Conservation (phyloP, 2,329 filamentous ascomycete genomes). For the Aspergillus tubingensis region DNA sequence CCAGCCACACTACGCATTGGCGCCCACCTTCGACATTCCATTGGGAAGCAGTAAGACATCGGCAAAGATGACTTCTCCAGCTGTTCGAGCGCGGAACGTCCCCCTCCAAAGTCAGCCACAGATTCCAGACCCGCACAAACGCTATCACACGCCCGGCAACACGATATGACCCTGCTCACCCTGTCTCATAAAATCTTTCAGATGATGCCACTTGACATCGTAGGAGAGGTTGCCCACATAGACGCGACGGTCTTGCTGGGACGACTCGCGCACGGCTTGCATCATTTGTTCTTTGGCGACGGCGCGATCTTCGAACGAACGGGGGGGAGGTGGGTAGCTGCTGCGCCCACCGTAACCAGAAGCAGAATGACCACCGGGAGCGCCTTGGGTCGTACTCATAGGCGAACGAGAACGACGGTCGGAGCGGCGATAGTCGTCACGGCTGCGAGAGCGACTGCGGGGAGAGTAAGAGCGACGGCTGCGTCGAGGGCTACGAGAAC, state of each 20-base stretch:
- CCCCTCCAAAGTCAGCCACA: constrained; percentile 34
- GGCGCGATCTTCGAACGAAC: constrained; percentile 80
- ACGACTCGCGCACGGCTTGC: constrained; percentile 88
- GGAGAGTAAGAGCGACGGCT: constrained; percentile 77
- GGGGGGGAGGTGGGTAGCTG: constrained; percentile 62
- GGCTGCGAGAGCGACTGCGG: constrained; percentile 75
- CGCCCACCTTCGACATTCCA: constrained; percentile 99
- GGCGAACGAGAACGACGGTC: constrained; percentile 81
- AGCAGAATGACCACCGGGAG: constrained; percentile 70
- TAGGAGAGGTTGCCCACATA: constrained; percentile 99
- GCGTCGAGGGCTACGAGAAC: constrained; percentile 80
- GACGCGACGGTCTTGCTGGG: constrained; percentile 97
- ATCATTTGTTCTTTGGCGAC: constrained; percentile 93
- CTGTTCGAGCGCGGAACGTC: constrained; percentile 53
- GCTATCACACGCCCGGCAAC: constrained; percentile 23
- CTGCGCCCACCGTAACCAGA: constrained; percentile 59
- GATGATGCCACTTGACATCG: constrained; percentile 99
- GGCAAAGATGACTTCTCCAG: constrained; percentile 98
- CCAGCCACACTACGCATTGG: constrained; percentile 87
- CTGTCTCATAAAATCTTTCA: constrained; percentile 99
- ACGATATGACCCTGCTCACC: constrained; percentile 62
- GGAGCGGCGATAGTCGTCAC: constrained; percentile 74
- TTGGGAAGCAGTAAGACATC: constrained; percentile 99
- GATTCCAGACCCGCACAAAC: constrained; percentile 22
- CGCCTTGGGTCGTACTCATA: constrained; percentile 72